Evolutionary conservation across 495 filamentous ascomycete genomes (phyloP).

Genomic region (Aspergillus leporis): DNA sequence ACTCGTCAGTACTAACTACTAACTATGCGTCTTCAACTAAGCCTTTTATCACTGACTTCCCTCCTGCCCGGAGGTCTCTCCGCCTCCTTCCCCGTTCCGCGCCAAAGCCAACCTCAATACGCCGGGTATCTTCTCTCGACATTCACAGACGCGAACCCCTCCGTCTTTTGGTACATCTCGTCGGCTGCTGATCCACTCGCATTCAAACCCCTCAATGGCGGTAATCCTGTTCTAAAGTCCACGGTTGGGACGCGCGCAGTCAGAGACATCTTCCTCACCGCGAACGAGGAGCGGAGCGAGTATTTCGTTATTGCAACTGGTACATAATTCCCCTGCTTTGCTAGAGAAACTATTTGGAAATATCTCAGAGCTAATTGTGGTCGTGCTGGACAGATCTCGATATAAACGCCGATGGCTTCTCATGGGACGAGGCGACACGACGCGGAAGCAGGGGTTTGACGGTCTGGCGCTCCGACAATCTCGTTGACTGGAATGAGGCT

Average conservation of each 20-base stretch:
- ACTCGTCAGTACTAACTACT: no score
- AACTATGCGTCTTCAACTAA: no score
- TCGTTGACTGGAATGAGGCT: conserved; percentile 13
- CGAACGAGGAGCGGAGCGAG: conserved; percentile 7
- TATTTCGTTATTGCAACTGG: conserved; percentile 15
- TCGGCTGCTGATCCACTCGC: conserved; percentile 4
- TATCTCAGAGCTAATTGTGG: no score
- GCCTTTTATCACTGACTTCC: no score
- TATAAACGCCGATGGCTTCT: conserved; percentile 15
- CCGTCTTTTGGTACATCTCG: conserved; percentile 15
- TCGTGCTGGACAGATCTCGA: conserved; percentile 12
- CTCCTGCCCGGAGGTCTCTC: no score
- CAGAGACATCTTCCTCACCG: conserved; percentile 10
- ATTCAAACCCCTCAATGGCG: conserved; percentile 12
- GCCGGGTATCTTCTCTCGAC: conserved; percentile 15
- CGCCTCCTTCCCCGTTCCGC: background rate
- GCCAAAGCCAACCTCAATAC: conserved; percentile 4
- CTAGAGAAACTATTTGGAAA: no score
- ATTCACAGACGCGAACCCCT: conserved; percentile 10
- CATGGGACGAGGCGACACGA: conserved; percentile 12
- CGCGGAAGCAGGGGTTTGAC: conserved; percentile 7
- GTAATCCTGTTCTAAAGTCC: conserved; percentile 4
- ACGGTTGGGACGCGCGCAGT: conserved; percentile 5
- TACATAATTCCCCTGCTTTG: no score
- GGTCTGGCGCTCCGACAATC: conserved; percentile 8